Evolutionary conservation across 805 yeast species (phyloP), one percentile per base, ranked within the genome.

Genomic region (Maudiozyma serrabonitensis): DNA sequence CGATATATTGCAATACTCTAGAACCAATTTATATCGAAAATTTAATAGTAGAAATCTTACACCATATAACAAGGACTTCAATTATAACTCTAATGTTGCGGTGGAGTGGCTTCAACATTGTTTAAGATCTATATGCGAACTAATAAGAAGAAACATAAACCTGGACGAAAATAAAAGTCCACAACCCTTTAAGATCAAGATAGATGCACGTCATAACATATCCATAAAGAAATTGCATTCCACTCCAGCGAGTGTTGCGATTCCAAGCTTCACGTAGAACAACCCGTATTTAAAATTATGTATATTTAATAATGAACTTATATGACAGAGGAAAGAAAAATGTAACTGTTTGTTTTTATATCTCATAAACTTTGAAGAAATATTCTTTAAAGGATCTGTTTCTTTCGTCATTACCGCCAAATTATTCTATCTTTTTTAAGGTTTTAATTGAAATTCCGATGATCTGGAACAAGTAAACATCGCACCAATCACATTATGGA

Each of bases 101-200:
- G 55, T 53, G 3, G 57, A 59, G 35, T 65, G 69, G 69, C 54
- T 54, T 15, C 52, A 54, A 4, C 58, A 60, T 50, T 54, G 59
- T 43, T 39, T 61, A 2, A 41, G 50, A 12, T 48, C 60, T 1
- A 57, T 61, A 3, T 46, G 52, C 16, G 41, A 52, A 9, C 43
- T 57, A 12, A 48, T 61, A 2, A 51, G 41, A 16, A 34, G 31
- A 3, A 50, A 48, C 26, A 15, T 51, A 16, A 43, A 46, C 21
- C 26, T 38, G 2, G 25, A 28, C 6, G 32, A 4, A 7, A 16
- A 49, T 11, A 7, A 16, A 44, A 19, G 16, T 13, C 54, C 57
- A 5, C 58, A 57, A 25, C 43, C 59, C 4, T 60, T 59, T 43
- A 50, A 54, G 45, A 32, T 61, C n/a, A 32, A 9, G n/a, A 45